Percentiles rank a stretch among this genome's conserved stretches.
phyloP scores from a whole-genome alignment of 1,139 yeast species.

The Nakaseomyces kungkrabaensis region DNA sequence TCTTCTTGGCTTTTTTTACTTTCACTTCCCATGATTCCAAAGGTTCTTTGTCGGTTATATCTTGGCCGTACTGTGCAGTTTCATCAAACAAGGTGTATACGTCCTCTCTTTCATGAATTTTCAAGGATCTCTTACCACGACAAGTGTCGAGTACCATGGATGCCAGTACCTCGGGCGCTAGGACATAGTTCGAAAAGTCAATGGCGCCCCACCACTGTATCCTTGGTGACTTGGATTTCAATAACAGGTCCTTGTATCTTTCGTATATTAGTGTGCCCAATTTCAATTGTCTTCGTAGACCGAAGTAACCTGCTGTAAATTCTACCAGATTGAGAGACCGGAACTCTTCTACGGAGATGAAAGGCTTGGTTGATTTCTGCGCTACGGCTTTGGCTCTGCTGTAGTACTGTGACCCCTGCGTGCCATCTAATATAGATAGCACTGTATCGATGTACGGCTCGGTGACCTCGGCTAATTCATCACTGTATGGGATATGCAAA shows the following conservation, averaged over 20 bases:
- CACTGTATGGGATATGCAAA: slow-evolving; percentile 1
- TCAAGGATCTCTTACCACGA: background rate
- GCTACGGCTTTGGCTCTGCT: slow-evolving; percentile 37
- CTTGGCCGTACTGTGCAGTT: slow-evolving; percentile 47
- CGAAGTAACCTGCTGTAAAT: slow-evolving; percentile 55
- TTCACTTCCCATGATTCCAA: slow-evolving; percentile 22
- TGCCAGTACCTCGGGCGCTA: slow-evolving; percentile 55
- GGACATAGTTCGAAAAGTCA: slow-evolving; percentile 46
- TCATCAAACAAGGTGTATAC: slow-evolving; percentile 39
- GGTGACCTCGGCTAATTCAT: slow-evolving; percentile 27
- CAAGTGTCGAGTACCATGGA: background rate
- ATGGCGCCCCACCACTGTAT: slow-evolving; percentile 52
- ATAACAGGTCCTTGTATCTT: slow-evolving; percentile 28
- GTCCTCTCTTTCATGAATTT: slow-evolving; percentile 23
- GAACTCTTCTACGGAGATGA: slow-evolving; percentile 41
- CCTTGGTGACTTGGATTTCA: slow-evolving; percentile 33
- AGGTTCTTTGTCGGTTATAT: slow-evolving; percentile 24
- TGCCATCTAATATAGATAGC: slow-evolving; percentile 38
- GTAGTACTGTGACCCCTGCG: slow-evolving; percentile 40
- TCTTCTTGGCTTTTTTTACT: background rate
- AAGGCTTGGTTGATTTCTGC: slow-evolving; percentile 33
- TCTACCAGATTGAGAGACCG: slow-evolving; percentile 37
- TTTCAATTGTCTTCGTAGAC: slow-evolving; percentile 45
- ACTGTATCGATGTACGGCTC: slow-evolving; percentile 31
- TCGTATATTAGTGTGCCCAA: slow-evolving; percentile 36